Evolutionary conservation across 164 flowering plant genomes (phyloP).

Genomic region (Cinnamomum micranthum): DNA sequence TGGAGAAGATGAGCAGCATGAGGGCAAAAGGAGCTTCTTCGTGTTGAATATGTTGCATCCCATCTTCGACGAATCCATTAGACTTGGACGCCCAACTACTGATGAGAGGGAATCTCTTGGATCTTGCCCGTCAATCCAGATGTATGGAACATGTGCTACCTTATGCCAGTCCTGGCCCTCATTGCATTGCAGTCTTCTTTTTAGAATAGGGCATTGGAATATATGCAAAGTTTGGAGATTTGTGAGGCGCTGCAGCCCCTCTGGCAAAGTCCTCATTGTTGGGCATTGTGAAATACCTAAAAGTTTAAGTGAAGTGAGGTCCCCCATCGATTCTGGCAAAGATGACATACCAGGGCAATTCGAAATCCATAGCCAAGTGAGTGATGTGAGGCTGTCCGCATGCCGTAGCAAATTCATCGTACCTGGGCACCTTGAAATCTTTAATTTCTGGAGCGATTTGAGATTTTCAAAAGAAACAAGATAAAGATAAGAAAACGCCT

Average conservation of each 20-base stretch:
- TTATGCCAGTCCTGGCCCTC: conserved; percentile 15
- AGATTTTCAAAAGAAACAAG: neutral
- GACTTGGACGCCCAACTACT: too few species aligned
- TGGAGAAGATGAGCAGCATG: too few species aligned
- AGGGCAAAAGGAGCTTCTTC: too few species aligned
- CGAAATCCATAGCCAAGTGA: neutral
- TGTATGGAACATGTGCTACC: conserved; percentile 11
- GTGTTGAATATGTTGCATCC: too few species aligned
- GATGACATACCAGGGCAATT: conserved; percentile 5
- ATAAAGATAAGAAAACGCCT: too few species aligned
- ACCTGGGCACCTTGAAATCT: neutral
- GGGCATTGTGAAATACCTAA: conserved; percentile 12
- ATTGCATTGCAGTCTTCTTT: neutral
- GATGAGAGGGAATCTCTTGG: too few species aligned
- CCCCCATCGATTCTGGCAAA: conserved; percentile 22
- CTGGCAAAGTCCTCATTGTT: conserved; percentile 11
- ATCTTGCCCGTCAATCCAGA: neutral
- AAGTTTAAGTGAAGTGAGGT: conserved; percentile 9
- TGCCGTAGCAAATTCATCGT: neutral
- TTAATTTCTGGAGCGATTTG: neutral
- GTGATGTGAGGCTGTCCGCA: neutral
- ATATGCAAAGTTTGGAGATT: neutral
- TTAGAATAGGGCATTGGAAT: neutral
- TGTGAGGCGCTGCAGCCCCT: neutral
- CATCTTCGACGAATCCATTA: too few species aligned